Base-by-base conservation (phyloP, 345 rosid genomes). In the Pistacia atlantica region DNA sequence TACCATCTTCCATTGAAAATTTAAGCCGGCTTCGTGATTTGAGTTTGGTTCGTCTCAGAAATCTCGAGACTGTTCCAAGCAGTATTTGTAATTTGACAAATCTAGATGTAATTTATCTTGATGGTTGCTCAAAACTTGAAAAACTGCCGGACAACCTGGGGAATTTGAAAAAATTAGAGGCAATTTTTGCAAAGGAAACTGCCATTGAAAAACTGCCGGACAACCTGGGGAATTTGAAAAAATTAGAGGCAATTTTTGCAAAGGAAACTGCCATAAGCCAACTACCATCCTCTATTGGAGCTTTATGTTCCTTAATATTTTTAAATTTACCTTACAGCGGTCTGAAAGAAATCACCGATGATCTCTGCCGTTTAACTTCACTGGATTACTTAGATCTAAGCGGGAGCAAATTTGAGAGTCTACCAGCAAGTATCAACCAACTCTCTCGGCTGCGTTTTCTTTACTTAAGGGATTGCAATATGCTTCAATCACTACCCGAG, bases 61-160 rank as follows among this genome's bases (percentile, higher is more conserved):
- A 62, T 31, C 66, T 62, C 25, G 66, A 62, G 66, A 62, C 8
- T 8, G 18, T 62, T 62, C 66, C 66, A 14, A 62, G n/a, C 16
- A 62, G 66, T 17, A 62, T 62, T 17, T 11, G 42, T 31, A 62
- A 31, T 25, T 25, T 62, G 11, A 18, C 66, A 11, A 25, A 38
- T 62, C 42, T 62, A 25, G 5, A 11, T 31, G 11, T 2, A 62
- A 42, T 62, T 62, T 38, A 62, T 31, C 66, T 62, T 28, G 10
- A 8, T 62, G 66, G 33, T 4, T 62, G 66, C 66, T 31, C 42
- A 62, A 62, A 31, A 33, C 66, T 62, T 22, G 66, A 28, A 16
- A 62, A 62, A 17, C 25, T 33, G 37, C 38, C 66, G 0, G 66
- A 25, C 38, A 11, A 62, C 17, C 33, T 31, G 33, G 33, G 33